phyloP scores from a whole-genome alignment of 1,139 yeast species.

The Suhomyces yuchorum region DNA sequence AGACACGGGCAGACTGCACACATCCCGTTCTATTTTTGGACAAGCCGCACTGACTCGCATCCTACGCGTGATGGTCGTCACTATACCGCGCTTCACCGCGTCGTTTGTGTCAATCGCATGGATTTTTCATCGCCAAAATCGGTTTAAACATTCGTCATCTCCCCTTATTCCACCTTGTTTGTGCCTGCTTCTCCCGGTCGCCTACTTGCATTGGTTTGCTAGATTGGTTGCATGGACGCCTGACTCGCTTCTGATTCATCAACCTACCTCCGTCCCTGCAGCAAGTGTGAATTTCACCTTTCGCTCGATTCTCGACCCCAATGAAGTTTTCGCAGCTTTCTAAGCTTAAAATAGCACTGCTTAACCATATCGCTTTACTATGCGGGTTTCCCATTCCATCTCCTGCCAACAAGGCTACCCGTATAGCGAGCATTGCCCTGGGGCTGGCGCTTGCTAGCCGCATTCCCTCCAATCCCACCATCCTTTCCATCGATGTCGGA shows the following conservation, averaged over 20 bases:
- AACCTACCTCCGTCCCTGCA: neutral
- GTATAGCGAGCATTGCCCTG: constrained; percentile 27
- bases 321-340: constrained; percentile 7
- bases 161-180: neutral
- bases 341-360: constrained; percentile 21
- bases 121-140: neutral
- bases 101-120: neutral
- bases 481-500: constrained; percentile 43
- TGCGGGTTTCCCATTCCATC: constrained; percentile 37
- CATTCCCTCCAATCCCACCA: constrained; percentile 19
- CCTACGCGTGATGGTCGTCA: neutral
- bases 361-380: constrained; percentile 35
- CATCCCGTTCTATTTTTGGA: neutral
- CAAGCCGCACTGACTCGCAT: neutral
- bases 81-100: neutral
- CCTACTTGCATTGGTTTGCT: neutral
- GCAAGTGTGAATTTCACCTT: neutral
- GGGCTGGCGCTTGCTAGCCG: constrained; percentile 22
- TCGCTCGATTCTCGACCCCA: neutral
- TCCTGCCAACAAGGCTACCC: constrained; percentile 28
- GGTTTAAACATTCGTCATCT: neutral
- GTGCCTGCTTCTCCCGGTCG: neutral
- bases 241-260: neutral
- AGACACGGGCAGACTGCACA: neutral
- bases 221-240: neutral